These are phyloP conservation scores for Scleroderma bovista DNA, from an alignment of 768 basidiomycete species.

Conservation along the genomic window DNA sequence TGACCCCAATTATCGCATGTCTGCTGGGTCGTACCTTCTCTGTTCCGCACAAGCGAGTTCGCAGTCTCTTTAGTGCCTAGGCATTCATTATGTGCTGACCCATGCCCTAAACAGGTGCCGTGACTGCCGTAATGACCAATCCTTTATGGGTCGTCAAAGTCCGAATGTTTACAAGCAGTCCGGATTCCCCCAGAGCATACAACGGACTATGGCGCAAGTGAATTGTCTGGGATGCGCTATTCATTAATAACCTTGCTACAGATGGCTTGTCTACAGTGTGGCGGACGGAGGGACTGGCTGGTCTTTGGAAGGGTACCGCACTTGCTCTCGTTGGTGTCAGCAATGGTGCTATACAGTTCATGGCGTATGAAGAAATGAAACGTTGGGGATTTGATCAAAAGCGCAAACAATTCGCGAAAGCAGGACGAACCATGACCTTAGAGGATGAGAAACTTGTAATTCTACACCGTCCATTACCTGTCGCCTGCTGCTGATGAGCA, in stretches of 20 bases:
- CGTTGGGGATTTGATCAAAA: slow-evolving; percentile 81
- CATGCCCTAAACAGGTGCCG: slow-evolving; percentile 57
- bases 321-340: slow-evolving; percentile 89
- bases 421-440: slow-evolving; percentile 59
- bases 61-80: slow-evolving; percentile 33
- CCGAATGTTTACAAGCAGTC: slow-evolving; percentile 84
- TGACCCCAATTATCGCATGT: slow-evolving; percentile 60
- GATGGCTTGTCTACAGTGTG: slow-evolving; percentile 73
- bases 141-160: slow-evolving; percentile 98
- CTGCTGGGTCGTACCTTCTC: slow-evolving; percentile 74
- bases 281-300: slow-evolving; percentile 65
- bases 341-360: slow-evolving; percentile 94
- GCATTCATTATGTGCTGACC: slow-evolving; percentile 10
- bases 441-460: slow-evolving; percentile 81
- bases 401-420: slow-evolving; percentile 50
- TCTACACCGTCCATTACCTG: slow-evolving; percentile 22
- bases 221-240: background rate
- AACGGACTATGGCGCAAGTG: slow-evolving; percentile 66
- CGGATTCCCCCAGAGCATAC: slow-evolving; percentile 67
- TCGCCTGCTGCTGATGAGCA: background rate
- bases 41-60: slow-evolving; percentile 96
- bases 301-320: slow-evolving; percentile 82
- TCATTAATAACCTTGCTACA: slow-evolving; percentile 18
- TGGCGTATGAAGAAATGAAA: slow-evolving; percentile 96
- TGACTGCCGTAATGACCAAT: slow-evolving; percentile 91